phyloP scores from a whole-genome alignment of 306 rosid species.

The Prunus fruticosa region DNA sequence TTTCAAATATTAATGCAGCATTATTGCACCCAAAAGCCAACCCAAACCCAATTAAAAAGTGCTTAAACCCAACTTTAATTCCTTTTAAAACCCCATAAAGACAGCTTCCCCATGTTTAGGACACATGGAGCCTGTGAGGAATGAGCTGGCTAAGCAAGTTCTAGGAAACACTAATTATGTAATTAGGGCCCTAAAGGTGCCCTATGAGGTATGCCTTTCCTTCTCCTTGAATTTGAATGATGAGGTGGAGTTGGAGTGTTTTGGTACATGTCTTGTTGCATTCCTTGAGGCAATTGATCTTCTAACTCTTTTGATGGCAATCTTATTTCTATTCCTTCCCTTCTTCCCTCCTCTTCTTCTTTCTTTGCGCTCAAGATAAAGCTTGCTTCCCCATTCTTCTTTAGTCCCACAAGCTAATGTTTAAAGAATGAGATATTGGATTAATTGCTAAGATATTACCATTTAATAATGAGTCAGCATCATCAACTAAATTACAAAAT shows the following conservation, averaged over 20 bases:
- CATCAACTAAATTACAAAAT: neutral
- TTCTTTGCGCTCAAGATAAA: conserved; percentile 44
- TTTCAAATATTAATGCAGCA: conserved; percentile 38
- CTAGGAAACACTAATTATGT: neutral
- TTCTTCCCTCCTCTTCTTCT: conserved; percentile 40
- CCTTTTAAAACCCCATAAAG: conserved; percentile 29
- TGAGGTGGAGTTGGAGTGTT: conserved; percentile 27
- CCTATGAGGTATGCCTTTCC: conserved; percentile 69
- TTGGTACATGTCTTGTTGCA: conserved; percentile 36
- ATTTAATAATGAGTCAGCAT: neutral
- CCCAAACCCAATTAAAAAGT: conserved; percentile 27
- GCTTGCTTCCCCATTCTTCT: conserved; percentile 45
- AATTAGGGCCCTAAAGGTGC: conserved; percentile 60
- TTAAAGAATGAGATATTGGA: neutral
- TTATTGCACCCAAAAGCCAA: conserved; percentile 42
- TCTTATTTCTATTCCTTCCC: conserved; percentile 39
- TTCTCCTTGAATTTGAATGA: conserved; percentile 47
- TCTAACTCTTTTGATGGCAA: conserved; percentile 34
- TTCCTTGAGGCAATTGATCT: conserved; percentile 47
- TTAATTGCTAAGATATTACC: neutral
- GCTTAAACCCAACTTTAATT: conserved; percentile 10
- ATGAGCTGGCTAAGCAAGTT: conserved; percentile 49
- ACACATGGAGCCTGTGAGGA: conserved; percentile 20
- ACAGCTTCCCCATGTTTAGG: conserved; percentile 41
- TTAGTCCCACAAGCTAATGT: conserved; percentile 39